Evolutionary conservation across 768 basidiomycete genomes (phyloP).

Genomic region (Tremella fuciformis): DNA sequence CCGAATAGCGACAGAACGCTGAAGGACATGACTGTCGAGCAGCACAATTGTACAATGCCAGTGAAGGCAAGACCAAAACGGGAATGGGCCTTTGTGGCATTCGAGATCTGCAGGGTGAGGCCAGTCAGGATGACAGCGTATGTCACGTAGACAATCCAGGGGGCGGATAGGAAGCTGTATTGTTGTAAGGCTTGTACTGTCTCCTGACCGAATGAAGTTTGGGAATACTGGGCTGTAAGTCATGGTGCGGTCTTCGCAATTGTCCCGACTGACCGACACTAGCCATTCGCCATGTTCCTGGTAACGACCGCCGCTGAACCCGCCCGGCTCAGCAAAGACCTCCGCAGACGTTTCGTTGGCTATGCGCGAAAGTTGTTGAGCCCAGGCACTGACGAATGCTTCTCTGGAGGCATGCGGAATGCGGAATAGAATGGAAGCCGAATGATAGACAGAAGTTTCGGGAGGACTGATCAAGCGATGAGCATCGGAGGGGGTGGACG

Average conservation of each 20-base stretch:
- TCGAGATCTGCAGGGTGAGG: constrained; percentile 41
- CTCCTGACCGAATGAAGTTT: background rate
- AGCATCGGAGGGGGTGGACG: background rate
- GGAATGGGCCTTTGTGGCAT: constrained; percentile 69
- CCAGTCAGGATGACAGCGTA: constrained; percentile 41
- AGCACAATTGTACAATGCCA: constrained; percentile 82
- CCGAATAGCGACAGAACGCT: constrained; percentile 88
- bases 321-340: constrained; percentile 25
- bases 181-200: constrained; percentile 2
- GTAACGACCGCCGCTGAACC: constrained; percentile 24
- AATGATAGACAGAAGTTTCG: constrained; percentile 23
- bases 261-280: constrained; percentile 29
- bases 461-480: background rate
- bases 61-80: constrained; percentile 88
- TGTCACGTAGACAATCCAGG: constrained; percentile 24
- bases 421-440: constrained; percentile 24
- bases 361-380: constrained; percentile 7
- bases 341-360: background rate
- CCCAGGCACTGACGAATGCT: constrained; percentile 31
- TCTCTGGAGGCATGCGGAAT: constrained; percentile 11
- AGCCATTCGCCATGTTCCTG: constrained; percentile 29
- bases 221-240: background rate
- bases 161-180: constrained; percentile 7
- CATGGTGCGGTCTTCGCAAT: background rate
- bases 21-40: constrained; percentile 88